Percentiles rank a stretch among this genome's conserved stretches.
Evolutionary conservation across 2,329 filamentous ascomycete genomes (phyloP).

Genomic region (Colletotrichum tropicale): DNA sequence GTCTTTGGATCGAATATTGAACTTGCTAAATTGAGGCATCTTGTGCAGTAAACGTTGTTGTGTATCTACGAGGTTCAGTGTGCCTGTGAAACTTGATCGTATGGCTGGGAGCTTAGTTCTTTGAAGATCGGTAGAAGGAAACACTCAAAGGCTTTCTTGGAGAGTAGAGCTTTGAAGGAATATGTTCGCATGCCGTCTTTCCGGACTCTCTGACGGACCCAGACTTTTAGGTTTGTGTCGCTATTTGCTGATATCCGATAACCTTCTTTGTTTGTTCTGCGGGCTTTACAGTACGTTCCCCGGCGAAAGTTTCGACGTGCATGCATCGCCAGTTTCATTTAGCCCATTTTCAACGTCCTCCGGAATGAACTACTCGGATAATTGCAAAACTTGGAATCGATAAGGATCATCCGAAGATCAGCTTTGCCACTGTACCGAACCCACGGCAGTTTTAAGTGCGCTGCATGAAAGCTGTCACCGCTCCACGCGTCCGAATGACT

Average conservation of each 20-base stretch:
- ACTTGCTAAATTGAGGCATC: background rate
- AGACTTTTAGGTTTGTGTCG: background rate
- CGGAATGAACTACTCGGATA: background rate
- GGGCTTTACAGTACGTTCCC: background rate
- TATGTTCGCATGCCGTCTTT: background rate
- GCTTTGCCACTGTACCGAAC: background rate
- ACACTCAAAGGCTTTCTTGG: accelerated
- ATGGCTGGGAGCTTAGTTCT: background rate
- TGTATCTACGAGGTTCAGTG: background rate
- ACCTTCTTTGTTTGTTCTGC: background rate
- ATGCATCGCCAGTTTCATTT: background rate
- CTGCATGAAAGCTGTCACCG: background rate
- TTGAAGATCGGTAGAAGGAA: background rate
- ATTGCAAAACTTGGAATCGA: background rate
- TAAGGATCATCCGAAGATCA: background rate
- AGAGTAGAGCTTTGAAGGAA: background rate
- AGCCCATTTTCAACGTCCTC: background rate
- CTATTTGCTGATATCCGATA: background rate
- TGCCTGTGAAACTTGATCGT: background rate
- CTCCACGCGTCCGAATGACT: background rate
- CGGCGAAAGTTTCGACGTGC: background rate
- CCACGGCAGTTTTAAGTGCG: background rate
- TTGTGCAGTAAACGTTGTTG: background rate
- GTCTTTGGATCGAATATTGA: background rate
- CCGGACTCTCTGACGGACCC: background rate